Conservation (phyloP, 495 filamentous ascomycete genomes). For the Usnea hakonensis region DNA sequence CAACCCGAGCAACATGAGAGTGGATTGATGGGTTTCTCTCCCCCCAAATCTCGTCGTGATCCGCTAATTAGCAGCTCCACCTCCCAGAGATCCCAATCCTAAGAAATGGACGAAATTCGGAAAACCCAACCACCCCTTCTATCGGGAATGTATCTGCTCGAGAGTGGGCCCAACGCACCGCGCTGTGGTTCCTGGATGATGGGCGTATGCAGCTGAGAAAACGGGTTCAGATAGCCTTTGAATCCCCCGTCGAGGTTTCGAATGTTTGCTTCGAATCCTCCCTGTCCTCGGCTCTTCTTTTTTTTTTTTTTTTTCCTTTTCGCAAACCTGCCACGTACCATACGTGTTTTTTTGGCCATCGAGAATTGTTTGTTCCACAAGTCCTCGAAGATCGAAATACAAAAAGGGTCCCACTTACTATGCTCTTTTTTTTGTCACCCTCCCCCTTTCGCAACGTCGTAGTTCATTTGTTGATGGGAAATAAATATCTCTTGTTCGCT, state of each 20-base stretch:
- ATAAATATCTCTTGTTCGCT: not conserved
- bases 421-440: no score
- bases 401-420: not conserved
- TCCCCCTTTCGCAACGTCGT: no score
- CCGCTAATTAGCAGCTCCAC: not conserved
- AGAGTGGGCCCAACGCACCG: not conserved
- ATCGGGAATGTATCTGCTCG: not conserved
- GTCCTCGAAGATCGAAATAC: not conserved
- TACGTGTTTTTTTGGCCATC: no score
- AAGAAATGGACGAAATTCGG: not conserved
- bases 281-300: not conserved
- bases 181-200: not conserved
- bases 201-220: not conserved
- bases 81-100: not conserved
- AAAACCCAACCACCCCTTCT: not conserved
- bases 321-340: not conserved
- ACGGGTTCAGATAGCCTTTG: not conserved
- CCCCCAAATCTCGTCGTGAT: not conserved
- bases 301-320: no score
- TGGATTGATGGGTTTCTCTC: not conserved
- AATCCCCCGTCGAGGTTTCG: not conserved
- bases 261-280: not conserved
- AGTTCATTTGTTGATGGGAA: no score
- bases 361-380: not conserved
- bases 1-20: not conserved